Evolutionary conservation across 345 rosid genomes (phyloP), one percentile per base, ranked within the genome.

Genomic region (Eucalyptus curtisii): DNA sequence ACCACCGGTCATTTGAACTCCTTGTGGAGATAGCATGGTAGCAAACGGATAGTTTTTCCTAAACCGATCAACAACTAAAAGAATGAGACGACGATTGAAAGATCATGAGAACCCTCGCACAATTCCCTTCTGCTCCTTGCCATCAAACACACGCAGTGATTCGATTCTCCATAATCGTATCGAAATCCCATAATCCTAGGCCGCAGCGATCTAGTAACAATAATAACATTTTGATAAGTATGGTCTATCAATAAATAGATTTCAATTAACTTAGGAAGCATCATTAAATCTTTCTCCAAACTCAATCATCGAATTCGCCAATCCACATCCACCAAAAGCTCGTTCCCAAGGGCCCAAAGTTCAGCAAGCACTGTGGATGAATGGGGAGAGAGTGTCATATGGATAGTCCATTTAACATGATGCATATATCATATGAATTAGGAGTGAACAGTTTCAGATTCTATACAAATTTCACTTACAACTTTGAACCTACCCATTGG

Each of bases 401-500:
- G 68, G 68, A 30, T 30, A 13, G 16, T 61, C 15, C 68, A 61
- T 30, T 61, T 27, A 30, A 30, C 68, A 55, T 55, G 3, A 25
- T 24, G 30, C 6, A 0, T 30, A 30, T 13, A 27, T 30, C 68
- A 12, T 61, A 22, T 55, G 6, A 55, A 55, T 61, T 27, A 52
- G 24, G 5, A 2, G 10, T 52, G 57, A 52, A 3, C 1, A 1
- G 2, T 52, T 52, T 52, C 3, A 52, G 1, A 52, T 52, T 52
- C 1, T 2, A 0, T 52, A 20, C 2, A 20, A 52, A 52, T 19
- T 52, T 52, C 9, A 52, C 57, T 52, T 19, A 19, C 10, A 52
- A 19, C 2, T 7, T 52, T 0, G 4, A 52, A 19, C 2, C 4
- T 52, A 52, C 4, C 10, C 0, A 52, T 52, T 19, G 10, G 10